These are phyloP conservation scores for Cladosporium sp. DNA, from an alignment of 2,329 filamentous ascomycete species.

Conservation along the genomic window DNA sequence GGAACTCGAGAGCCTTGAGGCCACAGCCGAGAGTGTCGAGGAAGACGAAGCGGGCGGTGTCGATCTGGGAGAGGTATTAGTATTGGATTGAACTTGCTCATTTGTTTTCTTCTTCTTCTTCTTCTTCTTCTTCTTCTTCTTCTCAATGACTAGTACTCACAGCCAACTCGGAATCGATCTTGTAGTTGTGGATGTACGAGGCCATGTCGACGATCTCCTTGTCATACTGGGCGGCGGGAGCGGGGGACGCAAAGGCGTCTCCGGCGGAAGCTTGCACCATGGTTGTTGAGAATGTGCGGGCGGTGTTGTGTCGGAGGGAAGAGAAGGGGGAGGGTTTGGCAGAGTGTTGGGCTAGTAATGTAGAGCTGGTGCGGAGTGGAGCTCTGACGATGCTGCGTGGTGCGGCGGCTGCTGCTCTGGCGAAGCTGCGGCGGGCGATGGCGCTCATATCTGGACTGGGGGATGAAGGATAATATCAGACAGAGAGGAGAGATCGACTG, in stretches of 20 bases:
- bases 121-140: not conserved
- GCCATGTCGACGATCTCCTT: constrained; percentile 95
- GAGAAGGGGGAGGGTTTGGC: constrained; percentile 20
- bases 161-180: constrained; percentile 87
- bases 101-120: too few relatives aligned
- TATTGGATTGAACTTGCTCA: not conserved
- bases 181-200: constrained; percentile 87
- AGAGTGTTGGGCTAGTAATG: constrained; percentile 24
- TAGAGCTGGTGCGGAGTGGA: constrained; percentile 32
- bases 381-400: constrained; percentile 29
- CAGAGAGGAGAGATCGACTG: not conserved
- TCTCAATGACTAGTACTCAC: constrained; percentile 56
- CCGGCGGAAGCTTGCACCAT: constrained; percentile 31
- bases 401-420: constrained; percentile 29
- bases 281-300: constrained; percentile 34
- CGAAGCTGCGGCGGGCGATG: constrained; percentile 42
- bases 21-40: constrained; percentile 96
- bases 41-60: constrained; percentile 95
- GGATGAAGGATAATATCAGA: not conserved
- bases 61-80: constrained; percentile 60
- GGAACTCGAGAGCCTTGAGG: constrained; percentile 91
- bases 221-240: constrained; percentile 61
- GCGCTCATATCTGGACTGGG: constrained; percentile 31
- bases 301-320: constrained; percentile 20
- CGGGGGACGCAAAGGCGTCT: constrained; percentile 34